A percentile compares a stretch with the other conserved stretches of the same genome.
phyloP scores from a whole-genome alignment of 2,329 filamentous ascomycete species.

The Colletotrichum sojae region DNA sequence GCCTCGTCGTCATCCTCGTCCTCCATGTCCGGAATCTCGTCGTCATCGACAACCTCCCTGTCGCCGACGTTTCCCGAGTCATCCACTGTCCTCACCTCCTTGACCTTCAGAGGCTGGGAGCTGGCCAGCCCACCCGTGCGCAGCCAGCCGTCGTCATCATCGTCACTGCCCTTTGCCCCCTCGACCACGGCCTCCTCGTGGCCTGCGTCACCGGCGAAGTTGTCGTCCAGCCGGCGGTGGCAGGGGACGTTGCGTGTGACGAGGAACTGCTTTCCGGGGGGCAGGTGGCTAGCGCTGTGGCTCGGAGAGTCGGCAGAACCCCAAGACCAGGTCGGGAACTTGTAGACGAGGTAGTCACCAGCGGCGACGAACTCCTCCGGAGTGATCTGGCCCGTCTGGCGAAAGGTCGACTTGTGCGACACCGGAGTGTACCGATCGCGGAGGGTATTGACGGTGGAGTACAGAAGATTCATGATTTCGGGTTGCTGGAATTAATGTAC shows the following conservation, averaged over 20 bases:
- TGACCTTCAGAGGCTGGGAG: constrained; percentile 81
- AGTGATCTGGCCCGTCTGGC: constrained; percentile 93
- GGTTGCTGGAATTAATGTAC: not conserved
- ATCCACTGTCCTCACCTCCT: constrained; percentile 89
- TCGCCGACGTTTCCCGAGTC: constrained; percentile 90
- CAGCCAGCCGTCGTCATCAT: constrained; percentile 91
- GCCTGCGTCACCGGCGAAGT: constrained; percentile 90
- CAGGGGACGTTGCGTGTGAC: constrained; percentile 96
- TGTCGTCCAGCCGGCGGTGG: constrained; percentile 89
- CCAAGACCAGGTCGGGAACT: constrained; percentile 99
- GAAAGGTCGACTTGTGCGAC: constrained; percentile 92
- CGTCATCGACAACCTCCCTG: constrained; percentile 77
- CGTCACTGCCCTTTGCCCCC: constrained; percentile 60
- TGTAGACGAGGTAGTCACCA: constrained; percentile 98
- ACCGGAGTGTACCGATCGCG: constrained; percentile 93
- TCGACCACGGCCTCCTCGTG: constrained; percentile 89
- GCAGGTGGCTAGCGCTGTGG: constrained; percentile 85
- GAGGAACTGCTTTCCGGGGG: constrained; percentile 92
- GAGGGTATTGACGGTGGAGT: constrained; percentile 92
- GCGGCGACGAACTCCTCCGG: constrained; percentile 97
- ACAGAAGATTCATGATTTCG: constrained; percentile 85
- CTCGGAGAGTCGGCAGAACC: constrained; percentile 86
- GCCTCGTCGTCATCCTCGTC: constrained; percentile 97
- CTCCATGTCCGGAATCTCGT: constrained; percentile 98
- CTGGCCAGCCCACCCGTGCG: constrained; percentile 85